Conservation (phyloP, 139 green algal genomes). For the Deuterostichococcus epilithicus region DNA sequence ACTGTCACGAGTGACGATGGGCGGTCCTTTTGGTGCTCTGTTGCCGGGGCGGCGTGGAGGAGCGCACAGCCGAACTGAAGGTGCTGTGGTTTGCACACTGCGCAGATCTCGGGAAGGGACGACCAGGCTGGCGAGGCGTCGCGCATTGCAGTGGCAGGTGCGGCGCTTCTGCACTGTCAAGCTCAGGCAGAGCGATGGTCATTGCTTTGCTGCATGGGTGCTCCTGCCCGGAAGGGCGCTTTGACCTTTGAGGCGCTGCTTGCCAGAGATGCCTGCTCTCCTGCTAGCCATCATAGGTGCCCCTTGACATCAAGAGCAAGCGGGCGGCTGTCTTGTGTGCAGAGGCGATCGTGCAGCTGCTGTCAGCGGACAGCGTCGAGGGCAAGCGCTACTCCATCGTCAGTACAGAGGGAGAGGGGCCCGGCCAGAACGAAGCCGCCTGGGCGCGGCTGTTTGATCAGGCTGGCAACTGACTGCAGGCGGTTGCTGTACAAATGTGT, state of each 20-base stretch:
- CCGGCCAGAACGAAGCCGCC: conserved; percentile 44
- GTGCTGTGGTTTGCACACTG: no score
- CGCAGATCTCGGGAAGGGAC: conserved; percentile 54
- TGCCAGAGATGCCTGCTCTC: background rate
- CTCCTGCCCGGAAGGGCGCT: background rate
- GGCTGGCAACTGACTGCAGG: no score
- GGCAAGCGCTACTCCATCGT: conserved; percentile 46
- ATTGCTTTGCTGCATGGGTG: background rate
- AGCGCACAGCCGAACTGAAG: no score
- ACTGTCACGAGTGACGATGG: no score
- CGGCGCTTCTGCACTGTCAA: background rate
- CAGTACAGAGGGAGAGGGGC: conserved; percentile 58
- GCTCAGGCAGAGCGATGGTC: background rate
- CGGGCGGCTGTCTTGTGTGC: conserved; percentile 10
- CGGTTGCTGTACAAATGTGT: no score
- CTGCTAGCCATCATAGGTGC: background rate
- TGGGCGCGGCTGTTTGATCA: conserved; percentile 71
- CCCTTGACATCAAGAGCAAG: background rate
- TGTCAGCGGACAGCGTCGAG: conserved; percentile 36
- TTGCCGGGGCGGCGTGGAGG: no score
- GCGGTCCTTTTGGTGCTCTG: no score
- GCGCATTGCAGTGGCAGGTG: conserved; percentile 70
- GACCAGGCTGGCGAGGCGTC: conserved; percentile 65
- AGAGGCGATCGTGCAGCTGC: conserved; percentile 70
- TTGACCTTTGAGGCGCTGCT: background rate